phyloP scores from a whole-genome alignment of 257 asterid species.

The Asclepias syriaca region DNA sequence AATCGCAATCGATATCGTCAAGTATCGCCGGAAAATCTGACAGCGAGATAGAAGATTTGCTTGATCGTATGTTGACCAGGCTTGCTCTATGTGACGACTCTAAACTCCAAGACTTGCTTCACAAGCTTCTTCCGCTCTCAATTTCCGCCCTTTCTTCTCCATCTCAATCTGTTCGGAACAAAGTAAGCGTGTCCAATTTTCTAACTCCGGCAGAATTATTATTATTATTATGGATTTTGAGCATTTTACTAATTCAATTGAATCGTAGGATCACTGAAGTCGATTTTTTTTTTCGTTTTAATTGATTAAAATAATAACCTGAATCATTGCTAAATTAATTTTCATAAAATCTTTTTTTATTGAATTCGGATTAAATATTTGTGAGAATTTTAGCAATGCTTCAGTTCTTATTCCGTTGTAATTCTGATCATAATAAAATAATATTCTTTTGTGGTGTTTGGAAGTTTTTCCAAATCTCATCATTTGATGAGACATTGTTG shows the following conservation, averaged over 20 bases:
- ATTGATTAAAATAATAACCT: background rate
- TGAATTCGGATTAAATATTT: background rate
- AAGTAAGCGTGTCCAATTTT: constrained; percentile 33
- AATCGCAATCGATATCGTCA: constrained; percentile 47
- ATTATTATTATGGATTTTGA: background rate
- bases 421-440: background rate
- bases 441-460: background rate
- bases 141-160: constrained; percentile 74
- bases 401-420: background rate
- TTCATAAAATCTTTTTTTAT: background rate
- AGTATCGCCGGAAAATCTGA: constrained; percentile 66
- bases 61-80: constrained; percentile 89
- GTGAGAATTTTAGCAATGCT: background rate
- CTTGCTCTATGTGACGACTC: constrained; percentile 91
- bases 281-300: background rate
- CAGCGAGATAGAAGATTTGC: constrained; percentile 65
- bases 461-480: background rate
- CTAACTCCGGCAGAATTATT: background rate
- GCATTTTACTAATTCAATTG: background rate
- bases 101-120: constrained; percentile 82
- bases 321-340: background rate
- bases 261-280: background rate
- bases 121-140: constrained; percentile 80
- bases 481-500: background rate
- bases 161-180: constrained; percentile 65